These are phyloP conservation scores for Kazachstania sp. DNA, from an alignment of 1,139 yeast species.

Conservation along the genomic window DNA sequence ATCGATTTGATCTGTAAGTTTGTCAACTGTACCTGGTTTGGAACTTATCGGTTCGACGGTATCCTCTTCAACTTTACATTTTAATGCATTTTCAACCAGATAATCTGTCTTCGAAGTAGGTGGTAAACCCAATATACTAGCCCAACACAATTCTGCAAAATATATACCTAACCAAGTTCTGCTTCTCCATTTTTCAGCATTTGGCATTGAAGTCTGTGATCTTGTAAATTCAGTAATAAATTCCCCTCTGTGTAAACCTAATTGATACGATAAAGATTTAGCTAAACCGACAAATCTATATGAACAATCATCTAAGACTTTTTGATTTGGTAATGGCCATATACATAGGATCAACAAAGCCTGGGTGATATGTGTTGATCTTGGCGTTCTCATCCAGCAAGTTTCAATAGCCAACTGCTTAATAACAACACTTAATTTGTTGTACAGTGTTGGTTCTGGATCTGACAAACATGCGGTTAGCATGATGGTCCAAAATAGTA, in stretches of 20 bases:
- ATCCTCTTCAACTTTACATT: slow-evolving; percentile 35
- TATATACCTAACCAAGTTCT: slow-evolving; percentile 87
- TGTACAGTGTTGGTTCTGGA: slow-evolving; percentile 77
- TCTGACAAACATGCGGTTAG: slow-evolving; percentile 79
- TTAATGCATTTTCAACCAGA: slow-evolving; percentile 58
- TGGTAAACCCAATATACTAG: slow-evolving; percentile 79
- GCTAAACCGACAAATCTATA: slow-evolving; percentile 85
- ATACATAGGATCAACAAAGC: slow-evolving; percentile 72
- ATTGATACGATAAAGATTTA: slow-evolving; percentile 71
- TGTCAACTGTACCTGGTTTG: neutral
- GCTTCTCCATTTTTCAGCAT: slow-evolving; percentile 92
- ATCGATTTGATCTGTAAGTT: no score
- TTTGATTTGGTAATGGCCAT: slow-evolving; percentile 93
- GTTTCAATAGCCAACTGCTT: slow-evolving; percentile 86
- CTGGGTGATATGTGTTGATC: slow-evolving; percentile 90
- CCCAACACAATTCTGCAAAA: slow-evolving; percentile 86
- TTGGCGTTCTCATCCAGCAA: slow-evolving; percentile 88
- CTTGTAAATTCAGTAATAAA: slow-evolving; percentile 86
- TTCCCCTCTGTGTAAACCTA: slow-evolving; percentile 90
- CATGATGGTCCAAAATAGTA: slow-evolving; percentile 86
- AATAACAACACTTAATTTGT: slow-evolving; percentile 65
- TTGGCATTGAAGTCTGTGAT: slow-evolving; percentile 79
- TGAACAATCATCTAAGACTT: slow-evolving; percentile 85
- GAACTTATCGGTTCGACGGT: neutral
- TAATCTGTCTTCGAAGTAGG: slow-evolving; percentile 82